phyloP scores from a whole-genome alignment of 495 filamentous ascomycete species.

The Rhypophila decipiens region DNA sequence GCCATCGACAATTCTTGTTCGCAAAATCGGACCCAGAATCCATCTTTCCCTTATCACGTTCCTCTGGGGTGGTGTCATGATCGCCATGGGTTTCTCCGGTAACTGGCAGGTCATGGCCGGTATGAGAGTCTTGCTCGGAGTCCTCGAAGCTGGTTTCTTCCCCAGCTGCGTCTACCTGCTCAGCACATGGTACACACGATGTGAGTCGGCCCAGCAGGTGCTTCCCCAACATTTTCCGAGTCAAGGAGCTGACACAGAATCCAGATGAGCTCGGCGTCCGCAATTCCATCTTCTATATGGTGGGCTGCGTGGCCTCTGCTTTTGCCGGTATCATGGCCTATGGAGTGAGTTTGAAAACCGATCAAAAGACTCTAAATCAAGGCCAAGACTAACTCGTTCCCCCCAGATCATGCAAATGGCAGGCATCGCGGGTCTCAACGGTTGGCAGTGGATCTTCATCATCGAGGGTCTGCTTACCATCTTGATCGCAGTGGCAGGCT shows the following conservation, averaged over 20 bases:
- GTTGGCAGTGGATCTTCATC: constrained; percentile 64
- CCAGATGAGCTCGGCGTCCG: constrained; percentile 57
- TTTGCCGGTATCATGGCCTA: constrained; percentile 59
- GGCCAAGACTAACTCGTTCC: not conserved
- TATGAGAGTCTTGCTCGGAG: constrained; percentile 52
- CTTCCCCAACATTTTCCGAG: constrained; percentile 34
- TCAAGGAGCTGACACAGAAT: constrained; percentile 4
- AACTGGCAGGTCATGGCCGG: constrained; percentile 45
- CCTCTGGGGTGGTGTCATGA: constrained; percentile 46
- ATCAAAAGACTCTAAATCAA: not conserved
- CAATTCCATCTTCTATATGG: constrained; percentile 58
- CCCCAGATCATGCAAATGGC: constrained; percentile 49
- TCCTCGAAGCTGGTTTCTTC: constrained; percentile 64
- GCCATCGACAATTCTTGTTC: constrained; percentile 48
- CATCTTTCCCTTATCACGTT: constrained; percentile 50
- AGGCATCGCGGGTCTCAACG: constrained; percentile 39
- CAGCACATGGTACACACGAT: constrained; percentile 59
- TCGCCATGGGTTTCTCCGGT: constrained; percentile 56
- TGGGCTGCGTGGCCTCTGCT: constrained; percentile 56
- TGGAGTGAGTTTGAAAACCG: constrained; percentile 42
- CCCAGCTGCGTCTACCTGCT: constrained; percentile 58
- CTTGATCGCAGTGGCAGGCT: constrained; percentile 39
- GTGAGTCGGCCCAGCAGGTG: constrained; percentile 12
- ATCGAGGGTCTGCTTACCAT: constrained; percentile 51
- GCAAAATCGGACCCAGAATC: constrained; percentile 54